Evolutionary conservation across 352 stramenopile species (phyloP).

Genomic region (Phytophthora hybrid): DNA sequence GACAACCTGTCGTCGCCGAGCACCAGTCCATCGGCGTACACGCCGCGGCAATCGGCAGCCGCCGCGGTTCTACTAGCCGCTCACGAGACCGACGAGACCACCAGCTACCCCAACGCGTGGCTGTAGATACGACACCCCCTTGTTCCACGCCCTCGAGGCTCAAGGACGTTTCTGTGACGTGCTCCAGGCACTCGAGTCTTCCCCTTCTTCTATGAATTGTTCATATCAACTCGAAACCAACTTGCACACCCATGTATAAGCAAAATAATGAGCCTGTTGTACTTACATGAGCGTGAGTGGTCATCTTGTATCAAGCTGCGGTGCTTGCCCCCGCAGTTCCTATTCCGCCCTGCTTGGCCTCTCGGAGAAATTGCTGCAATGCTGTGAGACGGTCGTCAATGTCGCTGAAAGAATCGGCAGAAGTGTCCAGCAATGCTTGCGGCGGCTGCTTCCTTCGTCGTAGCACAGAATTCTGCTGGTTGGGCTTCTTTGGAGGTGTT

Average conservation of each 20-base stretch:
- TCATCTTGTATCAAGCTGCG: conserved; percentile 32
- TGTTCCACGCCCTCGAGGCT: conserved; percentile 18
- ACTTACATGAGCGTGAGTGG: conserved; percentile 25
- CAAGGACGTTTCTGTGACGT: conserved; percentile 23
- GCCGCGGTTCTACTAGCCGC: conserved; percentile 24
- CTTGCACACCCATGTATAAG: conserved; percentile 29
- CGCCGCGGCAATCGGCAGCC: conserved; percentile 9
- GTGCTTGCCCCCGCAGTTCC: conserved; percentile 21
- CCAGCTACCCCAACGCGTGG: conserved; percentile 31
- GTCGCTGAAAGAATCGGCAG: conserved; percentile 82
- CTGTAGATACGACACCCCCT: conserved; percentile 28
- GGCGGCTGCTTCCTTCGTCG: conserved; percentile 35
- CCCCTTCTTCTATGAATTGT: conserved; percentile 15
- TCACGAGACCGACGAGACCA: conserved; percentile 28
- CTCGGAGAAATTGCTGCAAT: conserved; percentile 83
- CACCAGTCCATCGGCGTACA: conserved; percentile 16
- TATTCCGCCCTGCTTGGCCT: conserved; percentile 69
- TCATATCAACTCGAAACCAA: conserved; percentile 20
- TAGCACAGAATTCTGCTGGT: conserved; percentile 10
- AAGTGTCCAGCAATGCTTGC: conserved; percentile 64
- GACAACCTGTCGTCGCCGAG: conserved; percentile 27
- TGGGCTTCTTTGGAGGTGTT: conserved; percentile 11
- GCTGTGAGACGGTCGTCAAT: conserved; percentile 87
- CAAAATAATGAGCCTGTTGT: conserved; percentile 39
- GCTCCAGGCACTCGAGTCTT: conserved; percentile 2